Percentiles rank a stretch among this genome's conserved stretches.
Conservation (phyloP, 1,284 basidiomycete genomes). For the Golubevia sp. region DNA sequence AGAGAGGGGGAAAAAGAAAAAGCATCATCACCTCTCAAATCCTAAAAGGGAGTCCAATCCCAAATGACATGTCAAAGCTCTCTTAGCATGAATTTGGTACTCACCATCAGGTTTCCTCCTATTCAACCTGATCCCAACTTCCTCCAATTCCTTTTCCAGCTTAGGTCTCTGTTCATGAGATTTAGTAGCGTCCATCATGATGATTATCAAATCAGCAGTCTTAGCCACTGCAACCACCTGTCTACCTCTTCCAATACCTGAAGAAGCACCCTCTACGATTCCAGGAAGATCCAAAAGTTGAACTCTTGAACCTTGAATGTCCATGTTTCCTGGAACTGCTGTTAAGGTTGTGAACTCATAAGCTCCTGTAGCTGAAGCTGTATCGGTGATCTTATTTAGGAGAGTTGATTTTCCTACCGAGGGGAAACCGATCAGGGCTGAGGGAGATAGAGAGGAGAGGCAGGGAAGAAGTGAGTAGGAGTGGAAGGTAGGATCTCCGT, state of each 20-base stretch:
- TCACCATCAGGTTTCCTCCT: conserved; percentile 80
- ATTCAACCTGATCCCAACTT: conserved; percentile 94
- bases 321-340: conserved; percentile 33
- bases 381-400: conserved; percentile 87
- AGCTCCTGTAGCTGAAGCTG: conserved; percentile 82
- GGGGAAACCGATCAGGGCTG: too few relatives aligned
- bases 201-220: conserved; percentile 86
- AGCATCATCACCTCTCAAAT: neutral
- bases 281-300: conserved; percentile 82
- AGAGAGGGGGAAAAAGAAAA: conserved; percentile 68
- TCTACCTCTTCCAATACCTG: conserved; percentile 85
- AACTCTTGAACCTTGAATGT: conserved; percentile 64
- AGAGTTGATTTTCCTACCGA: conserved; percentile 93
- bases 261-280: conserved; percentile 87
- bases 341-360: conserved; percentile 96
- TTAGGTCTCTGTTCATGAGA: conserved; percentile 86
- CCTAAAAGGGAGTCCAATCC: too few relatives aligned
- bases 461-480: too few relatives aligned
- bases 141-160: conserved; percentile 89
- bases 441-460: too few relatives aligned
- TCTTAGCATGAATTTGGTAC: too few relatives aligned
- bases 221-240: conserved; percentile 83
- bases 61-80: too few relatives aligned
- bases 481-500: too few relatives aligned
- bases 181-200: conserved; percentile 97